Evolutionary conservation across 306 rosid species (phyloP).

Genomic region (Phaseolus lunatus): DNA sequence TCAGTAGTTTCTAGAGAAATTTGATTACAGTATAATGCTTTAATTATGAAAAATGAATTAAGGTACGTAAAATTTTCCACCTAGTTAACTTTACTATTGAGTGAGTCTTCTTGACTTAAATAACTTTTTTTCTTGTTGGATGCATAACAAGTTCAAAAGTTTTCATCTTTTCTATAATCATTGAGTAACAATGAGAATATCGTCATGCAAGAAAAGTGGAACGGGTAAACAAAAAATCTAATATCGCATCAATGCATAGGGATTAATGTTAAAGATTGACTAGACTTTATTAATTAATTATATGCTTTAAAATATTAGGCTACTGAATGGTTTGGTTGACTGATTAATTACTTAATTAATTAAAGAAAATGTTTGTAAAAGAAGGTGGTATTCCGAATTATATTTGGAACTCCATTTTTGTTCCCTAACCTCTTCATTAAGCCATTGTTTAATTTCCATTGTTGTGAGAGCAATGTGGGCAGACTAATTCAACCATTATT

Average conservation of each 20-base stretch:
- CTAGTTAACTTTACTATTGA: too few species aligned
- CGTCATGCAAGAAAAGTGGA: not conserved
- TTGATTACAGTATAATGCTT: not conserved
- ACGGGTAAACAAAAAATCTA: not conserved
- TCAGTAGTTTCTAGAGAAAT: not conserved
- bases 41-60: not conserved
- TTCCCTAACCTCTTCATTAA: not conserved
- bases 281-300: conserved; percentile 20
- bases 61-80: not conserved
- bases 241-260: conserved; percentile 3
- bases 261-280: conserved; percentile 48
- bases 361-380: conserved; percentile 21
- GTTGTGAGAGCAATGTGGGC: not conserved
- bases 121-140: not conserved
- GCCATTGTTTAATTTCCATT: not conserved
- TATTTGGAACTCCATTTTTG: not conserved
- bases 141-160: not conserved
- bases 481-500: not conserved
- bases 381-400: not conserved
- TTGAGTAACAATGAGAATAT: not conserved
- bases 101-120: too few species aligned
- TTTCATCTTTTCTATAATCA: not conserved
- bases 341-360: conserved; percentile 41
- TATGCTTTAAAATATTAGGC: conserved; percentile 54
- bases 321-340: conserved; percentile 59